Evolutionary conservation across 345 rosid genomes (phyloP).

Genomic region (Lumnitzera racemosa): DNA sequence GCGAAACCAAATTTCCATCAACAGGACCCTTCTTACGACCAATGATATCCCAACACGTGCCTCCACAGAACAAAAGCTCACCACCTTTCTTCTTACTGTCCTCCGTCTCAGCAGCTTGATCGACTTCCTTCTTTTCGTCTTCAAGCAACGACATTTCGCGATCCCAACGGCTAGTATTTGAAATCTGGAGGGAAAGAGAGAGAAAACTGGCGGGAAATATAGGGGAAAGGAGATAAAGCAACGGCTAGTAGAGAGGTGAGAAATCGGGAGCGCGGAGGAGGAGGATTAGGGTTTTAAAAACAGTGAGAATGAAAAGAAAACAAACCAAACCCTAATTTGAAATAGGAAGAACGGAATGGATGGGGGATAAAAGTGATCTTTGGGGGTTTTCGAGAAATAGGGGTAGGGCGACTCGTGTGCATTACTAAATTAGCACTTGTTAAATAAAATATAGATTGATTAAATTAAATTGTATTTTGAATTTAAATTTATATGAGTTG

Average conservation of each 20-base stretch:
- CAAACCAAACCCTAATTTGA: too few species aligned
- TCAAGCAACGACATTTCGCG: slow-evolving; percentile 41
- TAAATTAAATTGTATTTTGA: too few species aligned
- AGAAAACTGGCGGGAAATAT: slow-evolving; percentile 64
- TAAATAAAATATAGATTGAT: too few species aligned
- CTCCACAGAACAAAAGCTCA: slow-evolving; percentile 90
- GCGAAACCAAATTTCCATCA: slow-evolving; percentile 80
- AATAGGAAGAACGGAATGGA: too few species aligned
- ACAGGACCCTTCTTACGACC: slow-evolving; percentile 53
- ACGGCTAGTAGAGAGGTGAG: slow-evolving; percentile 34
- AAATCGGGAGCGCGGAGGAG: not conserved
- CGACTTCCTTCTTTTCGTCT: slow-evolving; percentile 38
- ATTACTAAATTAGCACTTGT: too few species aligned
- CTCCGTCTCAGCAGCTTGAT: slow-evolving; percentile 35
- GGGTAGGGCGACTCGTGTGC: too few species aligned
- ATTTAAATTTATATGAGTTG: too few species aligned
- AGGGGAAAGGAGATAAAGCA: not conserved
- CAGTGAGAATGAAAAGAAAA: slow-evolving; percentile 4
- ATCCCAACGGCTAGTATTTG: slow-evolving; percentile 49
- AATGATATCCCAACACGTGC: slow-evolving; percentile 67
- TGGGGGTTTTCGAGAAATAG: too few species aligned
- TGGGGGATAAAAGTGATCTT: too few species aligned
- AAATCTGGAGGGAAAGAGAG: slow-evolving; percentile 12
- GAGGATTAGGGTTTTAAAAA: slow-evolving; percentile 50
- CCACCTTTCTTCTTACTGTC: slow-evolving; percentile 60